These are phyloP conservation scores for Umbelopsis vinacea DNA, from an alignment of 192 early-diverging fungal genomes.

Conservation along the genomic window DNA sequence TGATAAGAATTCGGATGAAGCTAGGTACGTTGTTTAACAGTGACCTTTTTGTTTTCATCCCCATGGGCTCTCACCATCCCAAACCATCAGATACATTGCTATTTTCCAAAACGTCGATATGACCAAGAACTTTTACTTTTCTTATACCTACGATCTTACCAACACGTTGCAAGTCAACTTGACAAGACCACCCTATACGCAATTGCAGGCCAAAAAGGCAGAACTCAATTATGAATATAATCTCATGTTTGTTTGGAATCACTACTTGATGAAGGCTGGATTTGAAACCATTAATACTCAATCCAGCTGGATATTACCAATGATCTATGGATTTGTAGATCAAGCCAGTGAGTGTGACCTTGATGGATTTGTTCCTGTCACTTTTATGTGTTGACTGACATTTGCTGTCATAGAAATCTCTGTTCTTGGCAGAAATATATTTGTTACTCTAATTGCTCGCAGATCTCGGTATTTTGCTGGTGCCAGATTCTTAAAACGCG, in stretches of 20 bases:
- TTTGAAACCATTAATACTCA: constrained; percentile 69
- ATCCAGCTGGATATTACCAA: constrained; percentile 76
- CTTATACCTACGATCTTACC: constrained; percentile 96
- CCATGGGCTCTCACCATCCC: not conserved
- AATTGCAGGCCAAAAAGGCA: not conserved
- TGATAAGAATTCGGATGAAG: constrained; percentile 78
- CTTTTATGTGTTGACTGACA: no score
- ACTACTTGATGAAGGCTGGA: constrained; percentile 67
- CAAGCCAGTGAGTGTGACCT: constrained; percentile 74
- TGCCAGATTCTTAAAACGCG: constrained; percentile 94
- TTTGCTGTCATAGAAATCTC: constrained; percentile 67
- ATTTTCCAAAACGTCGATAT: constrained; percentile 93
- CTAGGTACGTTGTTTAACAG: constrained; percentile 39
- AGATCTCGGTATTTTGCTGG: constrained; percentile 95
- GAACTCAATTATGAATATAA: constrained; percentile 52
- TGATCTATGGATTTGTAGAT: constrained; percentile 97
- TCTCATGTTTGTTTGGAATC: constrained; percentile 97
- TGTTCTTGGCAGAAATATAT: constrained; percentile 90
- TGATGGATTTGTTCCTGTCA: not conserved
- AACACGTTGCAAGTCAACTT: constrained; percentile 89
- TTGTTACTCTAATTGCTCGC: constrained; percentile 92
- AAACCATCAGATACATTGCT: constrained; percentile 60
- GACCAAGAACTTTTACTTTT: constrained; percentile 97
- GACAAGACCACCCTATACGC: constrained; percentile 49
- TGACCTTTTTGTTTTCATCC: not conserved